Evolutionary conservation across 805 yeast species (phyloP), one percentile per base, ranked within the genome.

Genomic region (Ogataea populi-albae): DNA sequence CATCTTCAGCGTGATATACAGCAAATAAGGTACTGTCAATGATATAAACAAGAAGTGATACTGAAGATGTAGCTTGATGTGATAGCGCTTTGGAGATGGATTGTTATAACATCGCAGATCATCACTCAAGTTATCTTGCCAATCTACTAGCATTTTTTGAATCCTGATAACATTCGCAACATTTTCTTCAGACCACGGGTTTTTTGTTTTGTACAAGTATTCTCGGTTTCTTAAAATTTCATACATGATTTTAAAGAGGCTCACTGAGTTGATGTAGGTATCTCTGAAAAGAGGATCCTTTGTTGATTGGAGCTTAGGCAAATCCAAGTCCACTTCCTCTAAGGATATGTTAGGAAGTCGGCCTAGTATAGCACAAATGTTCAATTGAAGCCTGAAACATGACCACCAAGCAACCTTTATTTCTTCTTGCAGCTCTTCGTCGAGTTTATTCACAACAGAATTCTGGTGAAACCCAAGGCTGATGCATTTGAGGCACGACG

Each of bases 401-500:
- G 70, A 50, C 71, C 71, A 66, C 40, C 57, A 54, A 11, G 55
- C 49, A 16, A 58, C 41, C 29, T 41, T 50, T 28, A 47, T 49
- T 18, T 58, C 59, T 19, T 57, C 57, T 16, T 49, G 51, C n/a
- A 45, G 39, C 1, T 33, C 42, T n/a, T 30, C 35, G 4, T 40
- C 22, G 21, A 40, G 37, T 17, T 37, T 43, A 3, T 34, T 20
- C 15, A 52, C 47, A 6, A 43, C 49, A 30, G 53, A 46, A 29
- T 49, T 50, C 35, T 62, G 52, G 46, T 67, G 67, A 9, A 62
- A 46, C 1, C 71, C 71, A 4, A 66, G 41, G 1, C 66, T 54
- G 4, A 60, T 41, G 3, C 68, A 56, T 41, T 67, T 70, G 17
- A 69, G 40, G 5, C 62, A 49, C 3, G 68, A 66, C 6, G 60